A percentile compares a stretch with the other conserved stretches of the same genome.
These are phyloP conservation scores for Yamadazyma jaroonii DNA, from an alignment of 1,139 yeast species.

Conservation along the genomic window DNA sequence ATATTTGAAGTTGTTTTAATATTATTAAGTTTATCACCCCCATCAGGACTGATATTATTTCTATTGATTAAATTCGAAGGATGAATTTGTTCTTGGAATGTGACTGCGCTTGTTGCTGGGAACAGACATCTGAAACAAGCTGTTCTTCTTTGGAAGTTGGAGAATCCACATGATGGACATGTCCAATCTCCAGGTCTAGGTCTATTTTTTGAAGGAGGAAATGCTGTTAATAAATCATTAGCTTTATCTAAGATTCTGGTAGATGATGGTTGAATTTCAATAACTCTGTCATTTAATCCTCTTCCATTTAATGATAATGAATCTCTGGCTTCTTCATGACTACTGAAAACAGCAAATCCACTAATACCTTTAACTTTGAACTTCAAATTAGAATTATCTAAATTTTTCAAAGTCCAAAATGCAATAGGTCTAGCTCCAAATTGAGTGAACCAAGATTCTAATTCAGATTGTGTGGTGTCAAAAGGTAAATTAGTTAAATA, in stretches of 20 bases:
- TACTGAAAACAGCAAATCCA: slow-evolving; percentile 82
- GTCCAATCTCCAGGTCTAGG: slow-evolving; percentile 99
- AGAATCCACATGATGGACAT: slow-evolving; percentile 93
- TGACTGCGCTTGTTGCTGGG: slow-evolving; percentile 74
- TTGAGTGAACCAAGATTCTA: slow-evolving; percentile 89
- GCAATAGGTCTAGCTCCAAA: slow-evolving; percentile 85
- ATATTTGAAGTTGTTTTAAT: slow-evolving; percentile 12
- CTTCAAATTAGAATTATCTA: slow-evolving; percentile 29
- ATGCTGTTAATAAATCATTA: slow-evolving; percentile 73
- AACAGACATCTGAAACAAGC: slow-evolving; percentile 93
- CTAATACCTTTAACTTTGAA: slow-evolving; percentile 35
- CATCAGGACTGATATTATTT: slow-evolving; percentile 9
- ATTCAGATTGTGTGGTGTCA: slow-evolving; percentile 87
- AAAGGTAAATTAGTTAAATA: slow-evolving; percentile 74
- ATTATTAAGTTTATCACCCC: slow-evolving; percentile 9
- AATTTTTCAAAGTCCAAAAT: slow-evolving; percentile 77
- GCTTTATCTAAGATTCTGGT: slow-evolving; percentile 76
- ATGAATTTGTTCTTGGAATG: slow-evolving; percentile 51
- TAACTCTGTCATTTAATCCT: slow-evolving; percentile 64
- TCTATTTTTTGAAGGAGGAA: slow-evolving; percentile 84
- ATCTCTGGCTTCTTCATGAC: slow-evolving; percentile 85
- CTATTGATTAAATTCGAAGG: slow-evolving; percentile 10
- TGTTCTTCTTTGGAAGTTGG: slow-evolving; percentile 90
- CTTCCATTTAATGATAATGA: slow-evolving; percentile 78
- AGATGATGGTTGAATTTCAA: slow-evolving; percentile 88